Base-by-base conservation (phyloP, 495 filamentous ascomycete species). In the Astrocystis sublimbata region DNA sequence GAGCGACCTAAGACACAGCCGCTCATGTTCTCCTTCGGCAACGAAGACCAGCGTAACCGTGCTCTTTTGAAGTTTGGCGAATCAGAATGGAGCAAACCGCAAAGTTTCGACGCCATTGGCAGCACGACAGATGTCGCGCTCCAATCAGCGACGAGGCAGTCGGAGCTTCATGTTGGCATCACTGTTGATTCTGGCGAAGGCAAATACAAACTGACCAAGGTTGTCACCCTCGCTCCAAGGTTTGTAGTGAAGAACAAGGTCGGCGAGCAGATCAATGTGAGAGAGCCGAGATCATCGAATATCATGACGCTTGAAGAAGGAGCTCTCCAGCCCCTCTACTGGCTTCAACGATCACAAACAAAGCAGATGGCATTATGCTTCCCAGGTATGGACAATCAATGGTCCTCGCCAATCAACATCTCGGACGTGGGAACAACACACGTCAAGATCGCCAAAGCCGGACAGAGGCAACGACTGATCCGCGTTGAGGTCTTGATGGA, bases 101-200 rank as follows among this genome's bases (percentile, higher is more conserved):
- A 97, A 73, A 96, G 90, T 83, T 94, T 98, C 68, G 94, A 98
- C 69, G 94, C 94, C n/a, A 93, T 98, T 60, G 94, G 94, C 46
- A 97, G 92, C 72, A 91, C 88, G 5, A 86, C 89, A 28, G 92
- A 96, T 64, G 89, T 96, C 15, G 83, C 92, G 31, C 82, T 98
- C 42, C 88, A 89, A 12, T 90, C 92, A 6, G 64, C 82, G 5
- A 79, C 78, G 21, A 88, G 83, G 28, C 87, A 88, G 58, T 84
- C 87, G 3, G 93, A 98, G 73, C 89, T 97, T 71, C 91, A 97
- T 72, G 81, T 93, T 23, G 94, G 96, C 19, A 84, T 98, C 26
- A 91, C 88, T 21, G 89, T 98, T 50, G 86, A 87, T 50, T 88
- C 96, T 64, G 94, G 94, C 40, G 89, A 96, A 69, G 96, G 94